Evolutionary conservation across 2,329 filamentous ascomycete species (phyloP), one percentile per base, ranked within the genome.

Genomic region (Fusarium subtropicale): DNA sequence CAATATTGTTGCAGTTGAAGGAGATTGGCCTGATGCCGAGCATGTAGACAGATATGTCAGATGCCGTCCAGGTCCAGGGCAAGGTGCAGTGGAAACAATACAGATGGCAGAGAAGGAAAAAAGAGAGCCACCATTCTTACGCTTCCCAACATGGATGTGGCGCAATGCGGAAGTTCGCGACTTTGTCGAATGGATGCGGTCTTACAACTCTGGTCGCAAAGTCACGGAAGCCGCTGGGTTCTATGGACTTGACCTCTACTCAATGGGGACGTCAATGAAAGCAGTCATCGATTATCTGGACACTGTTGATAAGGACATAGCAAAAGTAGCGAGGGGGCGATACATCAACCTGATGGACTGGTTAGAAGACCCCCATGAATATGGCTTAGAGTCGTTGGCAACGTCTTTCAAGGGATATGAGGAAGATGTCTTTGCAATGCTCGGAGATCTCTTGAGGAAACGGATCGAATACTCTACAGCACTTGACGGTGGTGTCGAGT

Each of bases 61-160:
- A 36, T 41, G 56, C 2, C 44, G 61, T 0, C 53, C 66, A 20
- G 66, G 45, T 1, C 45, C 53, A 15, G 50, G 61, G 16, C 66
- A 67, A 16, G 50, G 61, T 2, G 53, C 50, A 10, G 50, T 39
- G 22, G 61, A 69, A 59, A 56, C 66, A 3, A 20, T 42, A 20
- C 66, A 66, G 18, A 54, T 59, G 53, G 45, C 42, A 26, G 56
- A 56, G 12, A 26, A 67, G 22, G 54, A 47, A 30, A 55, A 55
- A 7, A 56, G 66, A 33, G 66, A 69, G 2, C 38, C 61, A 5
- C 50, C 42, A 10, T 69, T 69, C 31, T 34, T 69, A 3, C 45
- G 41, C 3, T 69, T 69, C 31, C 56, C 66, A 2, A 69, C 61
- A 4, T 69, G 45, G 66, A 66, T 69, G 56, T 69, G 66, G 66